Evolutionary conservation across 768 basidiomycete genomes (phyloP), one percentile per base, ranked within the genome.

Genomic region (Boletus huronensis): DNA sequence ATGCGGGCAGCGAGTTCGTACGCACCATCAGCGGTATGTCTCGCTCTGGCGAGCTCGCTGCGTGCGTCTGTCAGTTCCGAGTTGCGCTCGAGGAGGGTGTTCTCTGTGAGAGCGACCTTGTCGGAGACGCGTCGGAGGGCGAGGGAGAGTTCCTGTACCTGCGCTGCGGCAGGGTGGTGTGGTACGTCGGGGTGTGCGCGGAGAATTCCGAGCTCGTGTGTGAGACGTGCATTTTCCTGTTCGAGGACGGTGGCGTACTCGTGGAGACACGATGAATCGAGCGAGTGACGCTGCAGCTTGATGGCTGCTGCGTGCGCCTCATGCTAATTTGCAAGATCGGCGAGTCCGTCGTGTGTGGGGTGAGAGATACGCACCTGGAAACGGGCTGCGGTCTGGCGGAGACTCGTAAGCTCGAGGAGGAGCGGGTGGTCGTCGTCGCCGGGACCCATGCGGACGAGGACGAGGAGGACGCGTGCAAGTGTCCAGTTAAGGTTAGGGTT

Each of bases 121-220:
- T 88, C 83, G 3, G 82, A 85, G 31, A 88, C 74, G 21, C 79
- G 80, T 7, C 88, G 79, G 26, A 90, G 77, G 0, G 87, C 82
- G 9, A 91, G 77, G 0, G 87, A 83, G 48, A 91, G 77, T 53
- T 91, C 75, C 16, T 75, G 69, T 1, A 75, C 73, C 52, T 77
- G 77, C 5, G 71, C 57, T 6, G 70, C 60, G 28, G 75, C 71
- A 6, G 74, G 72, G 47, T 72, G 73, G 0, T 70, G 70, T 7
- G 75, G 67, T 4, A 72, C 64, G 45, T 81, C 77, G 16, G 85
- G 80, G 56, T 79, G 66, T 0, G 79, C 75, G 42, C 85, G 75
- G n/a, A 90, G 76, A 4, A 77, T 58, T 6, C 70, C 70, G 31
- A 87, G 57, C 65, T 90, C 89, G 23, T 77, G 72, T n/a, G 65